phyloP scores from a whole-genome alignment of 257 asterid species.

The Solanum clarkiae region DNA sequence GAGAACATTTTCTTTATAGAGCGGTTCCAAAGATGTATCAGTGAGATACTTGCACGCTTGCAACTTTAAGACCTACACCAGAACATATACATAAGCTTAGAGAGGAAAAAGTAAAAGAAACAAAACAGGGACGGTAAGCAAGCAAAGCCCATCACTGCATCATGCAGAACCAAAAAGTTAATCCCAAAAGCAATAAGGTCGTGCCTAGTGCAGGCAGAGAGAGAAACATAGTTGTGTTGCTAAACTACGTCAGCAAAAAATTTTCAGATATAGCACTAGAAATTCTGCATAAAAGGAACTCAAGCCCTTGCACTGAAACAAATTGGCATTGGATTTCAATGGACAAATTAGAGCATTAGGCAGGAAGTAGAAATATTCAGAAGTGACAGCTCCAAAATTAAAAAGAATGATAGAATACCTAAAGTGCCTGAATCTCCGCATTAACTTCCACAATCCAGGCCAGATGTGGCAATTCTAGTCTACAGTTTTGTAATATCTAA shows the following conservation, averaged over 20 bases:
- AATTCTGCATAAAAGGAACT: neutral
- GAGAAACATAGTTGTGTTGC: neutral
- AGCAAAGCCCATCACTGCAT: neutral
- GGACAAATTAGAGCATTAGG: neutral
- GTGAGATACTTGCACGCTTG: constrained; percentile 99
- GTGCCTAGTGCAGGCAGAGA: neutral
- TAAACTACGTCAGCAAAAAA: neutral
- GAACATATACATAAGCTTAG: neutral
- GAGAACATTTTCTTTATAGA: constrained; percentile 76
- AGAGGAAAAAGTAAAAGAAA: neutral
- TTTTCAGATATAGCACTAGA: neutral
- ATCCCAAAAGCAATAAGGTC: neutral
- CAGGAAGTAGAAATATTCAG: neutral
- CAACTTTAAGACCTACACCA: constrained; percentile 69
- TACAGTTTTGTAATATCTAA: neutral
- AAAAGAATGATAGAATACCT: neutral
- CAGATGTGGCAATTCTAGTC: neutral
- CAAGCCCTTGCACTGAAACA: neutral
- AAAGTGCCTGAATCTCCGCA: neutral
- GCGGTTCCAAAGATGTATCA: constrained; percentile 78
- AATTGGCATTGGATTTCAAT: neutral
- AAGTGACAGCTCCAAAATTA: neutral
- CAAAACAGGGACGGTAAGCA: neutral
- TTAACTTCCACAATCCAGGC: neutral
- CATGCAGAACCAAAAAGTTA: neutral